Conservation (phyloP, 768 basidiomycete species). For the Suillus bovinus region DNA sequence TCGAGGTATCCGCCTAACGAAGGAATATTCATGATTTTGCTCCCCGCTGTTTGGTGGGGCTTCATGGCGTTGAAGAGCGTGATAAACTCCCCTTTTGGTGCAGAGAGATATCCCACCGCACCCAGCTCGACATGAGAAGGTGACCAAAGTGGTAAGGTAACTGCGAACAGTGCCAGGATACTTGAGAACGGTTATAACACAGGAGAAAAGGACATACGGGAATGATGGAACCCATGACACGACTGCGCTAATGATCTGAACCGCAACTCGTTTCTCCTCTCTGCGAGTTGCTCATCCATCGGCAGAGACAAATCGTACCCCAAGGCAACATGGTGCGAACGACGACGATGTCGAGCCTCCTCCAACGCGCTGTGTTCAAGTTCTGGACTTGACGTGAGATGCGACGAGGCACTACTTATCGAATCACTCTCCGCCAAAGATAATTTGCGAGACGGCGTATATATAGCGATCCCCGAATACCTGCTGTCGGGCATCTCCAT, state of each 20-base stretch:
- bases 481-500: slow-evolving; percentile 35
- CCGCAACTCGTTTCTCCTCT: slow-evolving; percentile 58
- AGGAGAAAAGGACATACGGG: slow-evolving; percentile 44
- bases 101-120: slow-evolving; percentile 67
- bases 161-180: slow-evolving; percentile 25
- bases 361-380: slow-evolving; percentile 2
- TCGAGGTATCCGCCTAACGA: slow-evolving; percentile 55
- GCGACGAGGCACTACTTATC: slow-evolving; percentile 34
- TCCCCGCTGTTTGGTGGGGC: slow-evolving; percentile 44
- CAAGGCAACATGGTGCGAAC: slow-evolving; percentile 17
- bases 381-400: slow-evolving; percentile 20
- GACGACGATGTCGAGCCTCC: not conserved
- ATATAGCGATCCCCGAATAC: slow-evolving; percentile 31
- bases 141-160: slow-evolving; percentile 65
- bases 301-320: slow-evolving; percentile 44
- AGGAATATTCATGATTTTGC: slow-evolving; percentile 45
- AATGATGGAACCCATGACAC: slow-evolving; percentile 68
- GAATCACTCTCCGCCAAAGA: slow-evolving; percentile 4
- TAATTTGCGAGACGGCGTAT: slow-evolving; percentile 31
- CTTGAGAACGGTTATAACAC: not conserved
- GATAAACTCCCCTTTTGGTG: slow-evolving; percentile 60
- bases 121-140: slow-evolving; percentile 61
- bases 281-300: slow-evolving; percentile 37
- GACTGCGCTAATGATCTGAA: slow-evolving; percentile 58
- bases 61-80: slow-evolving; percentile 66